phyloP scores from a whole-genome alignment of 2,329 filamentous ascomycete species.

The Stagonosporopsis chrysanthemi region DNA sequence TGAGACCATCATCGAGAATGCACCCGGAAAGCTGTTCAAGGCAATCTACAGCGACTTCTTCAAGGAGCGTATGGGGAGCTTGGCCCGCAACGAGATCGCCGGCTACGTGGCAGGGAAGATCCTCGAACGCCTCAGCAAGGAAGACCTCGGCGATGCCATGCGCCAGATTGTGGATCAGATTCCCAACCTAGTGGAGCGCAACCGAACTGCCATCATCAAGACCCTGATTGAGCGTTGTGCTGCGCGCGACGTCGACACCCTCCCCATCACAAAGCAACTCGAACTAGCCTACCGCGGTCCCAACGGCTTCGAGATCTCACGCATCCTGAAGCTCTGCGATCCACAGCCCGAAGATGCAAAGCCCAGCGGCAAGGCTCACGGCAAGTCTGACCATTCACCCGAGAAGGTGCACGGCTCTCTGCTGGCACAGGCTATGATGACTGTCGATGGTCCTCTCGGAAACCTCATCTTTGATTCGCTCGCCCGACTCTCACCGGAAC shows the following conservation, averaged over 20 bases:
- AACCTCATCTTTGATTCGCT: slow-evolving; percentile 72
- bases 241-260: slow-evolving; percentile 67
- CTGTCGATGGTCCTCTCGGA: slow-evolving; percentile 72
- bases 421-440: slow-evolving; percentile 80
- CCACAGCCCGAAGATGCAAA: slow-evolving; percentile 50
- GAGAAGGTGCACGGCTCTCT: slow-evolving; percentile 82
- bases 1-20: slow-evolving; percentile 81
- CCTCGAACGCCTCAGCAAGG: slow-evolving; percentile 82
- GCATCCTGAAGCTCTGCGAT: slow-evolving; percentile 66
- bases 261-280: slow-evolving; percentile 63
- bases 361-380: slow-evolving; percentile 27
- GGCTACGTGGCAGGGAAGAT: slow-evolving; percentile 86
- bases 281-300: slow-evolving; percentile 62
- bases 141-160: slow-evolving; percentile 79
- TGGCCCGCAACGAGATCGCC: slow-evolving; percentile 89
- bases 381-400: slow-evolving; percentile 44
- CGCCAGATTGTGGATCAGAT: slow-evolving; percentile 76
- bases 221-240: slow-evolving; percentile 83
- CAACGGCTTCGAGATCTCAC: slow-evolving; percentile 63
- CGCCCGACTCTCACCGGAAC: slow-evolving; percentile 59
- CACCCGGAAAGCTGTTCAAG: slow-evolving; percentile 91
- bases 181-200: slow-evolving; percentile 74
- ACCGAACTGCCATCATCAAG: slow-evolving; percentile 79
- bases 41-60: slow-evolving; percentile 81
- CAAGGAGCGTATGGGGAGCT: slow-evolving; percentile 77